Evolutionary conservation across 306 rosid species (phyloP).

Genomic region (Arachis stenosperma): DNA sequence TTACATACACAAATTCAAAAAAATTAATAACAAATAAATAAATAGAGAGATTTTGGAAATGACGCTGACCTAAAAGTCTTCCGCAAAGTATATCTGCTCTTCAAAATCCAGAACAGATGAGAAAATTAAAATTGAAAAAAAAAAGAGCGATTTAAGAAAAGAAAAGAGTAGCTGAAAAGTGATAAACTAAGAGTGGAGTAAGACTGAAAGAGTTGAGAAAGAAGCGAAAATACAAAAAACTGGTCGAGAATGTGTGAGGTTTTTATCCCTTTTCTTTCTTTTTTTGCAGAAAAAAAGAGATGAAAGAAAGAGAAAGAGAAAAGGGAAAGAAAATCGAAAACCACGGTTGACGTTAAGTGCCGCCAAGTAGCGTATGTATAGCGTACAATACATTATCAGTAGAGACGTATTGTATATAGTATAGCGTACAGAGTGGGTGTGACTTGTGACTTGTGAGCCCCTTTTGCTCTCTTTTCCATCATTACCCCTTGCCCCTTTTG

Average conservation of each 20-base stretch:
- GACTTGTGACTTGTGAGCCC: too few species aligned
- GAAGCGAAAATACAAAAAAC: not conserved
- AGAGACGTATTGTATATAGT: too few species aligned
- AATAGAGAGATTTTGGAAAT: conserved; percentile 43
- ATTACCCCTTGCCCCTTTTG: not conserved
- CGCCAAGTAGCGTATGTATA: conserved; percentile 37
- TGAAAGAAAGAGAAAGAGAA: conserved; percentile 5
- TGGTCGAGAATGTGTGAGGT: conserved; percentile 3
- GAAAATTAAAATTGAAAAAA: not conserved
- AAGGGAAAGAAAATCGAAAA: conserved; percentile 43
- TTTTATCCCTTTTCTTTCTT: not conserved
- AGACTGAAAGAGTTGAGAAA: not conserved
- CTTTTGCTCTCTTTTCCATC: not conserved
- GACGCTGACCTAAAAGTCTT: conserved; percentile 37
- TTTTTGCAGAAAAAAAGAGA: conserved; percentile 1
- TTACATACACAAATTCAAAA: not conserved
- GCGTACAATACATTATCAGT: too few species aligned
- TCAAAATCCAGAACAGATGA: conserved; percentile 12
- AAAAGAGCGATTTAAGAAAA: not conserved
- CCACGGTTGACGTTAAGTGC: conserved; percentile 55
- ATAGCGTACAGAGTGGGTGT: not conserved
- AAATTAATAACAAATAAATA: not conserved
- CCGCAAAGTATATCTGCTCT: not conserved
- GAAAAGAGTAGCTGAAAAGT: conserved; percentile 24
- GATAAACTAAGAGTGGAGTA: not conserved